phyloP scores from a whole-genome alignment of 768 basidiomycete genomes.

The Saitozyma sp. region DNA sequence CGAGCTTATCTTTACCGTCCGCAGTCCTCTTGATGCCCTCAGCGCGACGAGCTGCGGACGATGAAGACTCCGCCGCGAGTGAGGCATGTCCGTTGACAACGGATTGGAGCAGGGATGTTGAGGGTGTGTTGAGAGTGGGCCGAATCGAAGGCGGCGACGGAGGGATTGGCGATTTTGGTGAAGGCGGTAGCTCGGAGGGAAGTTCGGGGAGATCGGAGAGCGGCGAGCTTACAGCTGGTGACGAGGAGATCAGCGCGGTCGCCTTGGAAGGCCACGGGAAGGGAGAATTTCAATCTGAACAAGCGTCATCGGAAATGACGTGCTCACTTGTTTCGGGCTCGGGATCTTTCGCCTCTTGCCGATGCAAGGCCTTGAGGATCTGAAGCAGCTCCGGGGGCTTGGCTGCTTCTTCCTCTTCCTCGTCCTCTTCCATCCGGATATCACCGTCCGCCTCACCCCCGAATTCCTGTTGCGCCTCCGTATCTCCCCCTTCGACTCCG shows the following conservation, averaged over 20 bases:
- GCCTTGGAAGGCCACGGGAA: neutral
- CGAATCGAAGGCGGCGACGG: neutral
- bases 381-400: neutral
- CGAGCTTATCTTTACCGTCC: no score
- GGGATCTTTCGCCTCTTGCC: no score
- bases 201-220: constrained; percentile 31
- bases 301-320: no score
- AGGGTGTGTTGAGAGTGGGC: no score
- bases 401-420: neutral
- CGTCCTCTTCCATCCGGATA: neutral
- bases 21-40: no score
- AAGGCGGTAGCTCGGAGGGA: constrained; percentile 11
- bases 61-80: no score
- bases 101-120: no score
- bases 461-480: neutral
- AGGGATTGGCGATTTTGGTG: neutral
- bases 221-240: constrained; percentile 25
- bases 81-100: no score
- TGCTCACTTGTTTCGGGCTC: no score
- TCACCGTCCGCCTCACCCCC: neutral
- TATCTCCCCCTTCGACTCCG: neutral
- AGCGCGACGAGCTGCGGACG: no score
- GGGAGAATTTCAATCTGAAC: neutral
- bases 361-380: no score
- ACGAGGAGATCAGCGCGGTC: neutral